Evolutionary conservation across 1,284 basidiomycete genomes (phyloP).

Genomic region (Mycena citricolor): DNA sequence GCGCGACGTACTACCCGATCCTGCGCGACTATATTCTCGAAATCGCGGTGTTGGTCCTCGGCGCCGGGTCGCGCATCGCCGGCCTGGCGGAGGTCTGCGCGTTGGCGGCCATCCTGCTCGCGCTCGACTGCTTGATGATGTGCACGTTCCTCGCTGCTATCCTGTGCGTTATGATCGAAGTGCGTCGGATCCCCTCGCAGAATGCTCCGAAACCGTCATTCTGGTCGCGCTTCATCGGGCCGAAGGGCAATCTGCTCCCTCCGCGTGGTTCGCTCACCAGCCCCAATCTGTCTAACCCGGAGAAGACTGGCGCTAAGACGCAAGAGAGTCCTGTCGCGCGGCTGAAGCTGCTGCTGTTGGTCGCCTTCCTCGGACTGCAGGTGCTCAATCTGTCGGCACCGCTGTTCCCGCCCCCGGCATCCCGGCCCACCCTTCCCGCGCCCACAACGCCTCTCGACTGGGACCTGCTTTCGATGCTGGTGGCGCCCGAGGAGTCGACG

Average conservation of each 20-base stretch:
- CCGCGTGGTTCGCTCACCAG: conserved; percentile 25
- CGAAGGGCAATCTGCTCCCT: conserved; percentile 62
- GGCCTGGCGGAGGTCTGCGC: conserved; percentile 96
- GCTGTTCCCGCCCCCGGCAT: conserved; percentile 61
- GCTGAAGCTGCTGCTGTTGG: conserved; percentile 71
- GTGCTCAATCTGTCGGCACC: conserved; percentile 94
- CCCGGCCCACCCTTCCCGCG: conserved; percentile 26
- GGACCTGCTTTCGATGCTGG: conserved; percentile 60
- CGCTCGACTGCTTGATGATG: conserved; percentile 86
- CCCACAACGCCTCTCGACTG: conserved; percentile 56
- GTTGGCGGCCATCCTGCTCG: conserved; percentile 84
- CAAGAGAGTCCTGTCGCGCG: conserved; percentile 81
- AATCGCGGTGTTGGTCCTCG: conserved; percentile 85
- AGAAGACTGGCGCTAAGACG: conserved; percentile 43
- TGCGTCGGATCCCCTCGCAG: conserved; percentile 22
- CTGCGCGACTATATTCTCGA: conserved; percentile 93
- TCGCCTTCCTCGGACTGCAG: conserved; percentile 86
- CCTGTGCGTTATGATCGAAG: conserved; percentile 86
- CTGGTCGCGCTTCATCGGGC: conserved; percentile 47
- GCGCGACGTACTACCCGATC: conserved; percentile 78
- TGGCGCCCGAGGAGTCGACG: conserved; percentile 34
- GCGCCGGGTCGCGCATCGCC: conserved; percentile 85
- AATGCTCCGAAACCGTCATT: conserved; percentile 1
- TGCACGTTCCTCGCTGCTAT: conserved; percentile 91
- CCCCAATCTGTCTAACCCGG: conserved; percentile 19